phyloP scores from a whole-genome alignment of 1,284 basidiomycete genomes.

The Cutaneotrichosporon mucoides region DNA sequence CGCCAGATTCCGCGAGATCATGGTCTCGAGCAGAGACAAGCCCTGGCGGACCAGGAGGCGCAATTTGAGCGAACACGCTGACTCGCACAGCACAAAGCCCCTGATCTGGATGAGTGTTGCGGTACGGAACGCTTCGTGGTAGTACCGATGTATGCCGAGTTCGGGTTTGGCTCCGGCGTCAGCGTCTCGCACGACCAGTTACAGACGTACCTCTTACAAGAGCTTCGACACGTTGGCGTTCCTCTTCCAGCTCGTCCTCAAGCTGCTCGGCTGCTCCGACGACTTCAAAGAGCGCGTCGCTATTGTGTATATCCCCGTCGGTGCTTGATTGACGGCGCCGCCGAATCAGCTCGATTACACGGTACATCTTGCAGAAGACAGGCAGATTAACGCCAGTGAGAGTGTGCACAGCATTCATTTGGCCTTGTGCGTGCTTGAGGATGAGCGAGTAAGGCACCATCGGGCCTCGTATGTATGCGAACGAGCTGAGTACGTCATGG shows the following conservation, averaged over 20 bases:
- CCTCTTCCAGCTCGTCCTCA: not conserved
- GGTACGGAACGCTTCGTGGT: not conserved
- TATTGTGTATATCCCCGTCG: not conserved
- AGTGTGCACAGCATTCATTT: not conserved
- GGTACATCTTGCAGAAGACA: slow-evolving; percentile 1
- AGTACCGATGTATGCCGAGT: not conserved
- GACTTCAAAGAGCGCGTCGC: not conserved
- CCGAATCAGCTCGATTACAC: not conserved
- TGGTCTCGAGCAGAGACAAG: not conserved
- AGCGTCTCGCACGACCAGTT: not conserved
- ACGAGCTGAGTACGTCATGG: slow-evolving; percentile 1
- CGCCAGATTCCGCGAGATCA: not conserved
- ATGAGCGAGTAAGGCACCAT: slow-evolving; percentile 1
- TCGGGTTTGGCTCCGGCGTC: not conserved
- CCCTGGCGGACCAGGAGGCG: not conserved
- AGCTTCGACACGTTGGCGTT: not conserved
- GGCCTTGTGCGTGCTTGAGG: not conserved
- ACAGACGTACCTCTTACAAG: not conserved
- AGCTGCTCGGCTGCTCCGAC: not conserved
- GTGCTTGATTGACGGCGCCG: not conserved
- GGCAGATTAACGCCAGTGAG: not conserved
- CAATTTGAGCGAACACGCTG: not conserved
- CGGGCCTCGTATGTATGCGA: not conserved
- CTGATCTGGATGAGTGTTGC: not conserved
- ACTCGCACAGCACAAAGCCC: not conserved